Conservation (phyloP, 345 rosid genomes). For the Turritis glabra region DNA sequence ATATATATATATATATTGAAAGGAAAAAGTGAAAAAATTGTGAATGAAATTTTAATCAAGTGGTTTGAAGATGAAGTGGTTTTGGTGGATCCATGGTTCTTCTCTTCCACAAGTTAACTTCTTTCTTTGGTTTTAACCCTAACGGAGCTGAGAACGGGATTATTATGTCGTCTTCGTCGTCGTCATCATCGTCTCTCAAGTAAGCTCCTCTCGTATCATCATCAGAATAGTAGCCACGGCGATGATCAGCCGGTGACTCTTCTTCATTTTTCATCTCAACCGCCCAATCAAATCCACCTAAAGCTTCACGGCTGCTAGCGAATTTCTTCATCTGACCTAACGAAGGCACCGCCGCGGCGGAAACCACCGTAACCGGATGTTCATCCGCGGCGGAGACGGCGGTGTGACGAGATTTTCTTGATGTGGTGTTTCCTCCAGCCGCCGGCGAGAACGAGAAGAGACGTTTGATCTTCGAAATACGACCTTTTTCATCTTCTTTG, state of each 20-base stretch:
- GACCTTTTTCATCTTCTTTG: conserved; percentile 25
- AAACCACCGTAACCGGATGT: conserved; percentile 29
- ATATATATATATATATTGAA: background rate
- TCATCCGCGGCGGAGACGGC: background rate
- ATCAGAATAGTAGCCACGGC: conserved; percentile 51
- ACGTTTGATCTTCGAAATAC: conserved; percentile 45
- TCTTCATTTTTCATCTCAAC: conserved; percentile 47
- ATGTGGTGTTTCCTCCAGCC: background rate
- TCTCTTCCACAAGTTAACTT: conserved; percentile 87
- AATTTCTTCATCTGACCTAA: conserved; percentile 80
- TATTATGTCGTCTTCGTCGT: conserved; percentile 36
- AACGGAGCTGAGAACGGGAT: conserved; percentile 85
- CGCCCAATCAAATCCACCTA: conserved; percentile 65
- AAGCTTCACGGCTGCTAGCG: conserved; percentile 65
- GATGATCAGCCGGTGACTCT: conserved; percentile 49
- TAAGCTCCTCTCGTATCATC: conserved; percentile 46
- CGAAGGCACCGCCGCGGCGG: conserved; percentile 45
- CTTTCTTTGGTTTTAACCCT: conserved; percentile 57
- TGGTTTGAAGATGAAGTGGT: conserved; percentile 58
- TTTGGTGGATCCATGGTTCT: conserved; percentile 77
- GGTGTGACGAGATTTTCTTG: conserved; percentile 35
- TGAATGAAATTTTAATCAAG: conserved; percentile 2
- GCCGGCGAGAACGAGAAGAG: conserved; percentile 39
- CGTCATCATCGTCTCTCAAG: conserved; percentile 28
- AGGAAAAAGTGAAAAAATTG: background rate